These are phyloP conservation scores for Halenospora varia DNA, from an alignment of 495 filamentous ascomycete genomes.

Conservation along the genomic window DNA sequence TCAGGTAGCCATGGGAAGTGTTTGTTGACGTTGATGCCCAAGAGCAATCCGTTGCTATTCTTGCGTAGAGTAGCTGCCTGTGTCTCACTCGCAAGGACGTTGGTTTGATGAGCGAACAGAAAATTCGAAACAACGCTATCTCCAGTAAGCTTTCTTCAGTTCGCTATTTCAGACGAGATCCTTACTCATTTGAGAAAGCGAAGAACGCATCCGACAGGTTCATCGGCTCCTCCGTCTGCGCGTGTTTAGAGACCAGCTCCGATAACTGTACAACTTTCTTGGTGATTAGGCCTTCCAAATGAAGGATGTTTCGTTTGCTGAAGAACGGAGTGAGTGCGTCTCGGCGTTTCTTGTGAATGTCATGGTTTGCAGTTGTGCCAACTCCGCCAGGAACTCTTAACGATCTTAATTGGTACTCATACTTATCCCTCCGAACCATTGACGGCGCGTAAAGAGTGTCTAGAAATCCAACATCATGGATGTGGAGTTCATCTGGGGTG, in stretches of 20 bases:
- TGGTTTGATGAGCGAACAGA: slow-evolving; percentile 33
- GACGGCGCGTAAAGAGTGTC: slow-evolving; percentile 37
- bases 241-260: slow-evolving; percentile 28
- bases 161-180: slow-evolving; percentile 34
- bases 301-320: slow-evolving; percentile 40
- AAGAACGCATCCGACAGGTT: slow-evolving; percentile 38
- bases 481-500: slow-evolving; percentile 50
- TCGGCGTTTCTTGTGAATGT: slow-evolving; percentile 36
- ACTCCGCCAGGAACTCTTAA: slow-evolving; percentile 6
- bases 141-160: slow-evolving; percentile 24
- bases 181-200: slow-evolving; percentile 22
- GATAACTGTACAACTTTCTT: slow-evolving; percentile 34
- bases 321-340: slow-evolving; percentile 40
- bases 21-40: slow-evolving; percentile 36
- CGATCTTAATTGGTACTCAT: slow-evolving; percentile 3
- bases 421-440: slow-evolving; percentile 1
- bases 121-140: slow-evolving; percentile 36
- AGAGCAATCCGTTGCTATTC: slow-evolving; percentile 33
- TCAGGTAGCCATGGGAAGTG: slow-evolving; percentile 37
- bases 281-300: slow-evolving; percentile 38
- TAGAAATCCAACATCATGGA: slow-evolving; percentile 48
- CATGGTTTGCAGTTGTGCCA: slow-evolving; percentile 35
- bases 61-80: slow-evolving; percentile 30
- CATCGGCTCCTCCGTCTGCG: slow-evolving; percentile 27
- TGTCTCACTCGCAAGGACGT: slow-evolving; percentile 31